These are phyloP conservation scores for Kodamaea hsintzibuensis DNA, from an alignment of 805 yeast species.

Conservation along the genomic window DNA sequence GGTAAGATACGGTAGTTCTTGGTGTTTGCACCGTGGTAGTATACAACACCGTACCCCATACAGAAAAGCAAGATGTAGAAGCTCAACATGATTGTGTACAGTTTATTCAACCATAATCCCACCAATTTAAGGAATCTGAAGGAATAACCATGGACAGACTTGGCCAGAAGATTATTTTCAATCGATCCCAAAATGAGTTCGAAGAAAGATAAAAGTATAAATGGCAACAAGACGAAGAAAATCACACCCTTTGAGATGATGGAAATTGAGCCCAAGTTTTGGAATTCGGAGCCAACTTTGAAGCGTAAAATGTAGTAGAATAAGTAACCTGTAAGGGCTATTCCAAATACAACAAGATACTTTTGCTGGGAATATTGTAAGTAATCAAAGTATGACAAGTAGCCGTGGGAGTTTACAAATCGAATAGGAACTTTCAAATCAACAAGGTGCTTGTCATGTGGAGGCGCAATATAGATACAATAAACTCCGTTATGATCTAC, in stretches of 20 bases:
- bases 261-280: slow-evolving; percentile 28
- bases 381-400: slow-evolving; percentile 22
- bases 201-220: slow-evolving; percentile 7
- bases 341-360: slow-evolving; percentile 17
- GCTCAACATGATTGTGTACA: slow-evolving; percentile 10
- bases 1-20: slow-evolving; percentile 27
- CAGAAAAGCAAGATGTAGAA: slow-evolving; percentile 26
- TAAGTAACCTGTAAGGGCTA: slow-evolving; percentile 20
- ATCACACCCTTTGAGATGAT: slow-evolving; percentile 29
- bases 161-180: slow-evolving; percentile 12
- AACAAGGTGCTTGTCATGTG: slow-evolving; percentile 11
- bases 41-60: slow-evolving; percentile 39
- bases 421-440: slow-evolving; percentile 18
- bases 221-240: slow-evolving; percentile 27
- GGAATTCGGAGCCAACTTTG: slow-evolving; percentile 27
- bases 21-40: slow-evolving; percentile 23
- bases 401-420: slow-evolving; percentile 26
- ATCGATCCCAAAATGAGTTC: slow-evolving; percentile 4
- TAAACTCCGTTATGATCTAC: slow-evolving; percentile 23
- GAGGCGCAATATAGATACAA: slow-evolving; percentile 33
- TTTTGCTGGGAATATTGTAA: slow-evolving; percentile 17
- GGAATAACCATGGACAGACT: slow-evolving; percentile 4
- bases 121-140: slow-evolving; percentile 1
- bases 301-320: slow-evolving; percentile 26
- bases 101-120: slow-evolving; percentile 7